Evolutionary conservation across 1,284 basidiomycete species (phyloP).

Genomic region (Naganishia sp.): DNA sequence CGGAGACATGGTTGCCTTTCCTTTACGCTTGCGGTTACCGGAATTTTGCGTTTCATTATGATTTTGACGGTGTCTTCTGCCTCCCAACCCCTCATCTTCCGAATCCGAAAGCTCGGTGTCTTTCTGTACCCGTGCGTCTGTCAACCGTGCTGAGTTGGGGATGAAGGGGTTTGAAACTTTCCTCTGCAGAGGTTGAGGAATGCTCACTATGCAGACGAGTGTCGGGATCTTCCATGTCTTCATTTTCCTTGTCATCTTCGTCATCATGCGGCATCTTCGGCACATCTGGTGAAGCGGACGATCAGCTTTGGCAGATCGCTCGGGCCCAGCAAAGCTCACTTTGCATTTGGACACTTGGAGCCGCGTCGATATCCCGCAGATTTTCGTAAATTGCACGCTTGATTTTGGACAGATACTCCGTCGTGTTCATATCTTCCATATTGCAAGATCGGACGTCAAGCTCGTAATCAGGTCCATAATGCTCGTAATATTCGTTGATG

Average conservation of each 20-base stretch:
- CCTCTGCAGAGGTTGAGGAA: background rate
- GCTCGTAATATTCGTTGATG: slow-evolving; percentile 98
- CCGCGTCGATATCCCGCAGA: slow-evolving; percentile 75
- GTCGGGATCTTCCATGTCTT: slow-evolving; percentile 75
- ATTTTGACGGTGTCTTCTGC: slow-evolving; percentile 49
- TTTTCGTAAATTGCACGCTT: slow-evolving; percentile 91
- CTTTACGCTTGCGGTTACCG: slow-evolving; percentile 26
- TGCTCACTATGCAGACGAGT: slow-evolving; percentile 65
- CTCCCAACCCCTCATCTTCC: slow-evolving; percentile 57
- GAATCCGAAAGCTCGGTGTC: slow-evolving; percentile 56
- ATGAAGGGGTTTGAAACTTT: background rate
- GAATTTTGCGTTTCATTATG: slow-evolving; percentile 39
- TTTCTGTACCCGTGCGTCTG: slow-evolving; percentile 50
- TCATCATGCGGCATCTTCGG: slow-evolving; percentile 77
- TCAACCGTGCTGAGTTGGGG: slow-evolving; percentile 41
- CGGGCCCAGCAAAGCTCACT: slow-evolving; percentile 57
- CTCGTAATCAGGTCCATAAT: slow-evolving; percentile 96
- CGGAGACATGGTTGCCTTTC: slow-evolving; percentile 25
- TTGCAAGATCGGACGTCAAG: slow-evolving; percentile 96
- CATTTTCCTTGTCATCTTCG: slow-evolving; percentile 76
- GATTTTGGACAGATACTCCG: slow-evolving; percentile 88
- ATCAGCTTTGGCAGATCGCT: slow-evolving; percentile 37
- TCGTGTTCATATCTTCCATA: slow-evolving; percentile 92
- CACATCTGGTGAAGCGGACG: slow-evolving; percentile 60
- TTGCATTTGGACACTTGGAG: slow-evolving; percentile 86